These are phyloP conservation scores for Gynochthodes officinalis DNA, from an alignment of 257 asterid species.

Conservation along the genomic window DNA sequence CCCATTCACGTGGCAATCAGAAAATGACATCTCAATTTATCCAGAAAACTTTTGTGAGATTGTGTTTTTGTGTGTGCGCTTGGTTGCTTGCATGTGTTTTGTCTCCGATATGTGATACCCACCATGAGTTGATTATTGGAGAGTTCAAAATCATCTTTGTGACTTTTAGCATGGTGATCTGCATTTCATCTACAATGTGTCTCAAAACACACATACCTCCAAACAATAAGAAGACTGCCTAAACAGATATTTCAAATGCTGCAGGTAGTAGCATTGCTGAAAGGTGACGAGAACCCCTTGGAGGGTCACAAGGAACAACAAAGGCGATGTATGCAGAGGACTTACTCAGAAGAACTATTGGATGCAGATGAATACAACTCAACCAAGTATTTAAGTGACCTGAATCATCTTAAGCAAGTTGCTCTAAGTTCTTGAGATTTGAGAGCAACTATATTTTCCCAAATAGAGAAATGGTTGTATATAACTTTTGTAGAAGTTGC, in stretches of 20 bases:
- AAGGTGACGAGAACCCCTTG: slow-evolving; percentile 12
- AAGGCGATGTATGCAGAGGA: slow-evolving; percentile 25
- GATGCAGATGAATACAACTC: slow-evolving; percentile 48
- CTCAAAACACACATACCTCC: background rate
- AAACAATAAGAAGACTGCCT: background rate
- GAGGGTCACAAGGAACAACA: slow-evolving; percentile 3
- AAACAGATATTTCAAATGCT: background rate
- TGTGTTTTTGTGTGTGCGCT: too few relatives aligned
- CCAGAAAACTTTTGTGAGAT: background rate
- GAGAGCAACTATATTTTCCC: background rate
- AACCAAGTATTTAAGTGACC: slow-evolving; percentile 37
- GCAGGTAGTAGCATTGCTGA: slow-evolving; percentile 38
- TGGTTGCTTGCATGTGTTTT: too few relatives aligned
- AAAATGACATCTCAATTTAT: background rate
- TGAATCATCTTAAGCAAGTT: slow-evolving; percentile 18
- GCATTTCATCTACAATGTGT: background rate
- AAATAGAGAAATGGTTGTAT: background rate
- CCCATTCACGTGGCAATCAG: background rate
- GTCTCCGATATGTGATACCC: background rate
- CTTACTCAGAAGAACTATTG: slow-evolving; percentile 47
- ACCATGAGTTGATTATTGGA: background rate
- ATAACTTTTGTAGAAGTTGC: slow-evolving; percentile 5
- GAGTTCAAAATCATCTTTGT: background rate
- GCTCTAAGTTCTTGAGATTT: slow-evolving; percentile 21
- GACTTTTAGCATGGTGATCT: background rate